phyloP scores from a whole-genome alignment of 352 stramenopile species.

The Phytopythium litorale region DNA sequence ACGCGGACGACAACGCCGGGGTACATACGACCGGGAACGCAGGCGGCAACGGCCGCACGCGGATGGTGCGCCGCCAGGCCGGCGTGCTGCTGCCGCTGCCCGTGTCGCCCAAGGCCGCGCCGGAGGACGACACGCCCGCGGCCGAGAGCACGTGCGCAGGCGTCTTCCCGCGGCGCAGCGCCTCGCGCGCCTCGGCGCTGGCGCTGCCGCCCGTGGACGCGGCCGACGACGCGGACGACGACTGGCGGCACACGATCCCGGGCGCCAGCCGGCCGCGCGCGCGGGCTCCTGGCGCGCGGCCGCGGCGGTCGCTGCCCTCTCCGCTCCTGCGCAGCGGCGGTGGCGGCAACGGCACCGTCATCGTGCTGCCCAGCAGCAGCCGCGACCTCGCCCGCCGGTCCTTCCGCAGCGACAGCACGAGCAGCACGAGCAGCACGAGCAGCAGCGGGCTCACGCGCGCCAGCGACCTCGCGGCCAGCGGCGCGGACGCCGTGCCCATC shows the following conservation, averaged over 20 bases:
- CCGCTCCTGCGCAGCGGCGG: background rate
- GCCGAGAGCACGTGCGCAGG: background rate
- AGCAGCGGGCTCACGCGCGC: background rate
- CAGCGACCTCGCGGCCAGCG: background rate
- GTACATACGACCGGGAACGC: background rate
- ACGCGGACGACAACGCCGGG: background rate
- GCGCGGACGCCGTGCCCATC: conserved; percentile 8
- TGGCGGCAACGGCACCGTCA: conserved; percentile 6
- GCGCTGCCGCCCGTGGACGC: background rate
- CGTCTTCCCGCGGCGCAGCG: conserved; percentile 8
- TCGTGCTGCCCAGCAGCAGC: conserved; percentile 1
- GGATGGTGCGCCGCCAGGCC: conserved; percentile 12
- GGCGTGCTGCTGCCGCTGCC: conserved; percentile 42
- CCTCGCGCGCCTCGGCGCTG: conserved; percentile 4
- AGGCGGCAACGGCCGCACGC: conserved; percentile 20
- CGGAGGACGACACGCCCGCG: background rate
- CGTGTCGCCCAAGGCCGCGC: conserved; percentile 5
- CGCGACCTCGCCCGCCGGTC: background rate
- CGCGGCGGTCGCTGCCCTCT: conserved; percentile 4
- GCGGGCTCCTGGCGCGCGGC: no score
- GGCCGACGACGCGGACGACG: background rate
- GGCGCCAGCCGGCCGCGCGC: background rate
- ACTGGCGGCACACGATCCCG: conserved; percentile 2
- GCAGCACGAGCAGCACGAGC: conserved; percentile 4
- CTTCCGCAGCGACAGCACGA: conserved; percentile 6